Percentiles rank a stretch among this genome's conserved stretches.
Evolutionary conservation across 108 stramenopile genomes (phyloP).

Genomic region (Seminavis robusta): DNA sequence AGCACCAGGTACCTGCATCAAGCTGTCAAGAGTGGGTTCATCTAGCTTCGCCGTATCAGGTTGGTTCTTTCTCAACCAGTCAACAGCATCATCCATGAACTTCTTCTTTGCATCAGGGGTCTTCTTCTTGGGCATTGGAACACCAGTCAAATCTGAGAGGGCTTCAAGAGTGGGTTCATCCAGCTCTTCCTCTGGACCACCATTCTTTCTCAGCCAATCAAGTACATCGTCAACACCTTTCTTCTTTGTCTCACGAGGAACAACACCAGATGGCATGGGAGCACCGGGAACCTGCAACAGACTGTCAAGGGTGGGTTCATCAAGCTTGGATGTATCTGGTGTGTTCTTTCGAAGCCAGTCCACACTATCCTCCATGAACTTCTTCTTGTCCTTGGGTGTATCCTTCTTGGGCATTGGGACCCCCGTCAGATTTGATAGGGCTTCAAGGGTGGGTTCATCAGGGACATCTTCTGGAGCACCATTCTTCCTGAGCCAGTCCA

Average conservation of each 20-base stretch:
- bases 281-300: neutral
- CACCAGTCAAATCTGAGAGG: constrained; percentile 1
- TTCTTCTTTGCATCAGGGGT: constrained; percentile 9
- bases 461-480: neutral
- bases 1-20: too few species aligned
- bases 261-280: neutral
- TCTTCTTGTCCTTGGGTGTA: constrained; percentile 6
- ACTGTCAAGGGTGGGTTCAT: neutral
- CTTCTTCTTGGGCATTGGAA: neutral
- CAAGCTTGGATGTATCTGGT: neutral
- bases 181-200: neutral
- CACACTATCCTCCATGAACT: constrained; percentile 20
- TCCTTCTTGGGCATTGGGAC: constrained; percentile 5
- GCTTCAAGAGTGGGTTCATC: constrained; percentile 4
- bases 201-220: constrained; percentile 4
- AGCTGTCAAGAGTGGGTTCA: constrained; percentile 3
- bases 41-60: neutral
- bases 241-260: neutral
- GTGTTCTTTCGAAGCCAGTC: constrained; percentile 24
- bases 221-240: neutral
- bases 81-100: constrained; percentile 5
- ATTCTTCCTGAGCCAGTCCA: constrained; percentile 18
- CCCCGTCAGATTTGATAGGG: neutral
- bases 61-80: constrained; percentile 18
- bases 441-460: constrained; percentile 1